Conservation (phyloP, 768 basidiomycete genomes). For the Plicaturopsis crispa region DNA sequence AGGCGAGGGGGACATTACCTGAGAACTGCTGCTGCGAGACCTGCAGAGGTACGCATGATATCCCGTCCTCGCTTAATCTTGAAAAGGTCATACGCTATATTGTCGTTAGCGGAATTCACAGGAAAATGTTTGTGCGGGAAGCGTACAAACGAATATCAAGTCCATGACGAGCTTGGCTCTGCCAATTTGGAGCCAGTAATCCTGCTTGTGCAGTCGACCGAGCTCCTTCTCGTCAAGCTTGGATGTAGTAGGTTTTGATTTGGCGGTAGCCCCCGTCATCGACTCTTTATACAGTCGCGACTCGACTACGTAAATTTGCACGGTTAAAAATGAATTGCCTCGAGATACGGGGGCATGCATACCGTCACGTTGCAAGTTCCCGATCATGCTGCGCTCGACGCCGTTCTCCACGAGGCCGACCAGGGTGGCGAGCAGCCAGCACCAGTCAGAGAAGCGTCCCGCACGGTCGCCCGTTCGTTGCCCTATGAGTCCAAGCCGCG, state of each 20-base stretch:
- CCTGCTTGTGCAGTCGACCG: conserved; percentile 56
- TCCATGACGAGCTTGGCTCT: conserved; percentile 76
- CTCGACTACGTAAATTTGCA: conserved; percentile 41
- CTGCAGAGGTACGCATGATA: conserved; percentile 55
- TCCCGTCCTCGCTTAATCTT: conserved; percentile 52
- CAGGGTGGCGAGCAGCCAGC: conserved; percentile 76
- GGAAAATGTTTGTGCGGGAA: conserved; percentile 5
- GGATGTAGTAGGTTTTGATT: conserved; percentile 50
- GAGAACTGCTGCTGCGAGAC: conserved; percentile 62
- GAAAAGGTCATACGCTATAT: conserved; percentile 74
- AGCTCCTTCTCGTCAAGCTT: conserved; percentile 70
- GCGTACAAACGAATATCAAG: conserved; percentile 75
- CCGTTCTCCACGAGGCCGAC: conserved; percentile 80
- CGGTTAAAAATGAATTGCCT: conserved; percentile 1
- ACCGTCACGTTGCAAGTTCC: conserved; percentile 59
- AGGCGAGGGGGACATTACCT: conserved; percentile 44
- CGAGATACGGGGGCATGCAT: conserved; percentile 8
- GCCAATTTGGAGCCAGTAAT: conserved; percentile 69
- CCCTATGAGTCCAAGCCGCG: conserved; percentile 62
- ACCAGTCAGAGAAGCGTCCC: conserved; percentile 75
- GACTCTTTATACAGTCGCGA: conserved; percentile 68
- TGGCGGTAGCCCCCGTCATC: conserved; percentile 60
- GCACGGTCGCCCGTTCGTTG: conserved; percentile 60
- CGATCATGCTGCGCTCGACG: conserved; percentile 69
- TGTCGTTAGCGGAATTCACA: conserved; percentile 9